Conservation (phyloP, 306 rosid genomes). For the Citrullus mucosospermus region DNA sequence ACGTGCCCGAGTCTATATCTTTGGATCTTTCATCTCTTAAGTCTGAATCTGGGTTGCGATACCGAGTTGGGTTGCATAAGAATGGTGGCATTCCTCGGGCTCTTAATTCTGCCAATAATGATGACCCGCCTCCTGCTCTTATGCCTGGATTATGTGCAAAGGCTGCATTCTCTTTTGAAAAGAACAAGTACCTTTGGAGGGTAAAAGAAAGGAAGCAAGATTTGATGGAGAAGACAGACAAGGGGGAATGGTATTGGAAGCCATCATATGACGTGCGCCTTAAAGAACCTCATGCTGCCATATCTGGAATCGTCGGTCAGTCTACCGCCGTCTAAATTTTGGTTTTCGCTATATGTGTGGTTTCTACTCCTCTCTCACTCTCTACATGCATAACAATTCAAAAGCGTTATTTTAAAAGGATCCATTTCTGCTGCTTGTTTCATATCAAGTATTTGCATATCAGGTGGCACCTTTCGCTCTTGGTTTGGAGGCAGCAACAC, state of each 20-base stretch:
- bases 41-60: slow-evolving; percentile 56
- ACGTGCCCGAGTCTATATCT: slow-evolving; percentile 67
- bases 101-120: slow-evolving; percentile 21
- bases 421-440: not conserved
- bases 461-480: slow-evolving; percentile 34
- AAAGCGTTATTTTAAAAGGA: not conserved
- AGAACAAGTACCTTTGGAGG: slow-evolving; percentile 55
- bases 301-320: slow-evolving; percentile 70
- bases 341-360: not conserved
- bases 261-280: slow-evolving; percentile 61
- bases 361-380: not conserved
- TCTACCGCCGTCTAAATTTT: slow-evolving; percentile 2
- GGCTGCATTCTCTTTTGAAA: slow-evolving; percentile 65
- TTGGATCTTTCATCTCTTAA: slow-evolving; percentile 54
- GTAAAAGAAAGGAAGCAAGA: slow-evolving; percentile 18
- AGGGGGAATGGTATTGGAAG: slow-evolving; percentile 14
- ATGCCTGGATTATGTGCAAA: slow-evolving; percentile 74
- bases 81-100: slow-evolving; percentile 53
- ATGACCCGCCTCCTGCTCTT: slow-evolving; percentile 33
- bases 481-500: slow-evolving; percentile 27
- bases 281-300: slow-evolving; percentile 56
- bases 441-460: not conserved
- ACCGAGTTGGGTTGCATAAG: slow-evolving; percentile 64
- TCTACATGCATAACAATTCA: not conserved
- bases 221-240: slow-evolving; percentile 7